Conservation (phyloP, 2,329 filamentous ascomycete genomes). For the Penicillium freii region DNA sequence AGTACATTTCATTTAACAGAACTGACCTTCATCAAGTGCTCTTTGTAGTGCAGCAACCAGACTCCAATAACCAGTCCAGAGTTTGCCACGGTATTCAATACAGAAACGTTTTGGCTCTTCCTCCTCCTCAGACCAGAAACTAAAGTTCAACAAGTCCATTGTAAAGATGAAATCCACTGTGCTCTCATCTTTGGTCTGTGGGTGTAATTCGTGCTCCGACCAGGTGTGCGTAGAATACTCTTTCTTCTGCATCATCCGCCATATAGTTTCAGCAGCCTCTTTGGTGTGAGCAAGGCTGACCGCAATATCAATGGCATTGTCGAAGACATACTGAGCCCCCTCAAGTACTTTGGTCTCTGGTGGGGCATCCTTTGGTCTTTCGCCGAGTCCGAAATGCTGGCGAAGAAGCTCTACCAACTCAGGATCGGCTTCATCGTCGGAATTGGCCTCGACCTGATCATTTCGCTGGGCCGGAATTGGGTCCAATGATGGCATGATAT, state of each 20-base stretch:
- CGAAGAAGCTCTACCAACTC: slow-evolving; percentile 84
- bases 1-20: not conserved
- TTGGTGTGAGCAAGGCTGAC: slow-evolving; percentile 81
- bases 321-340: slow-evolving; percentile 79
- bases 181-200: slow-evolving; percentile 72
- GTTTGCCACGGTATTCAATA: slow-evolving; percentile 74
- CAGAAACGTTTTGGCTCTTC: slow-evolving; percentile 70
- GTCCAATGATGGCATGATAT: slow-evolving; percentile 21
- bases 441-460: slow-evolving; percentile 57
- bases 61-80: slow-evolving; percentile 95
- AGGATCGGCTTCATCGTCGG: slow-evolving; percentile 85
- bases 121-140: slow-evolving; percentile 79
- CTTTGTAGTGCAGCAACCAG: slow-evolving; percentile 82
- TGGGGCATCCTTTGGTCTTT: slow-evolving; percentile 52
- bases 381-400: slow-evolving; percentile 68
- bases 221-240: slow-evolving; percentile 81
- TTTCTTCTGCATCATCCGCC: slow-evolving; percentile 77
- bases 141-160: slow-evolving; percentile 96
- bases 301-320: slow-evolving; percentile 90
- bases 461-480: slow-evolving; percentile 14
- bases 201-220: slow-evolving; percentile 86
- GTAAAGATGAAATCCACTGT: slow-evolving; percentile 93
- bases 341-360: slow-evolving; percentile 80
- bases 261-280: slow-evolving; percentile 74
- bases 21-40: slow-evolving; percentile 78